Conservation (phyloP, 495 filamentous ascomycete genomes). For the Jackrogersella multiformis region DNA sequence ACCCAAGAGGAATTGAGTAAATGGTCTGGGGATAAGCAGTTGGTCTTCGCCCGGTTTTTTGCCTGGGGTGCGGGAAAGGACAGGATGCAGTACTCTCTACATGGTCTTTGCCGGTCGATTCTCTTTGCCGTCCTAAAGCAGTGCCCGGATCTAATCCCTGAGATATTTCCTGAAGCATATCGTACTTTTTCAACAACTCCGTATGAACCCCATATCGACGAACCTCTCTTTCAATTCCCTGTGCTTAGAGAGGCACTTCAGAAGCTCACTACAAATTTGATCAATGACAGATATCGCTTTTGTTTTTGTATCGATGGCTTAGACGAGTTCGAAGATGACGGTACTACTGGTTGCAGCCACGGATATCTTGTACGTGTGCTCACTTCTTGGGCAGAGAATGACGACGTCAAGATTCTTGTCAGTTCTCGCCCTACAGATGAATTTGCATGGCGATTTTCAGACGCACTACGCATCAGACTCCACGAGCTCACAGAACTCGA, state of each 20-base stretch:
- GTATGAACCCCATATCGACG: neutral
- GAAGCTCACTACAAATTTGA: neutral
- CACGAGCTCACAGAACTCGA: neutral
- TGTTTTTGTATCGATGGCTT: conserved; percentile 1
- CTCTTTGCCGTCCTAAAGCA: neutral
- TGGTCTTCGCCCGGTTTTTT: neutral
- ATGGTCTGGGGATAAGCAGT: neutral
- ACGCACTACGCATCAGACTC: neutral
- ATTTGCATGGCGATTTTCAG: neutral
- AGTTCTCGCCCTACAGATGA: neutral
- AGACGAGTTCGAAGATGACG: neutral
- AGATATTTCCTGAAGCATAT: neutral
- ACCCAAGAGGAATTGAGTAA: neutral
- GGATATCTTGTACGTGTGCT: neutral
- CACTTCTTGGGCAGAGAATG: neutral
- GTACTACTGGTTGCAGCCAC: neutral
- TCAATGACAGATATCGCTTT: neutral
- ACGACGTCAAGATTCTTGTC: neutral
- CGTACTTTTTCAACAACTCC: neutral
- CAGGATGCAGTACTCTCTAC: neutral
- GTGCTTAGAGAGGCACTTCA: neutral
- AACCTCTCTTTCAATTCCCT: neutral
- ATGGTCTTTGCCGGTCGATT: conserved; percentile 2
- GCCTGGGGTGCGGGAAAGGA: neutral
- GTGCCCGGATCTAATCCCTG: neutral